A percentile compares a stretch with the other conserved stretches of the same genome.
These are phyloP conservation scores for Parmales sp. DNA, from an alignment of 108 stramenopile species.

Conservation along the genomic window DNA sequence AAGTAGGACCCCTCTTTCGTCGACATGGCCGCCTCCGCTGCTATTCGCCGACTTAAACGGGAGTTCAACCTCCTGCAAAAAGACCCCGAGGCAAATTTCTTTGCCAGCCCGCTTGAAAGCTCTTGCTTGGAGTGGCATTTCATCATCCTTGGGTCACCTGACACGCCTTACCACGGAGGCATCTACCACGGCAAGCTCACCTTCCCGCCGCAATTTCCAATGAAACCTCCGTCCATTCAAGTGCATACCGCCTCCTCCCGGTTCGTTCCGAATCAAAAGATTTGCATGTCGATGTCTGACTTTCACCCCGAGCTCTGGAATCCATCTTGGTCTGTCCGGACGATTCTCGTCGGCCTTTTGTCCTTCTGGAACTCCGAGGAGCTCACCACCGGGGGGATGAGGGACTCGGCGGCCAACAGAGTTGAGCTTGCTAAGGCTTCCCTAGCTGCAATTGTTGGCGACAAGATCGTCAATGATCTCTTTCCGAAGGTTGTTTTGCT, in stretches of 20 bases:
- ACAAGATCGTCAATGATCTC: not conserved
- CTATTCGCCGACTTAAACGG: not conserved
- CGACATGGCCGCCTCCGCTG: no score
- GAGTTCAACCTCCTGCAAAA: not conserved
- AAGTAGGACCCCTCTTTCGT: no score
- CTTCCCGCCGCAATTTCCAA: conserved; percentile 40
- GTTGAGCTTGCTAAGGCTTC: conserved; percentile 18
- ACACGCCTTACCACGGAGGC: conserved; percentile 43
- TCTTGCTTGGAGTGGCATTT: conserved; percentile 1
- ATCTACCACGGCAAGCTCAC: conserved; percentile 41
- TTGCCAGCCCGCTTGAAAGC: conserved; percentile 5
- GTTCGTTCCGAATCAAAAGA: conserved; percentile 5
- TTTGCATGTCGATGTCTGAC: conserved; percentile 39
- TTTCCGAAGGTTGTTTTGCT: not conserved
- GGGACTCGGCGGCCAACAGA: conserved; percentile 20
- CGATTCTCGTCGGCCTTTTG: conserved; percentile 42
- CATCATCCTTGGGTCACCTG: not conserved
- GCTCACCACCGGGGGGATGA: conserved; percentile 33
- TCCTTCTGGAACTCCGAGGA: conserved; percentile 41
- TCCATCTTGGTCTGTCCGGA: conserved; percentile 45
- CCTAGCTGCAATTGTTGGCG: conserved; percentile 11
- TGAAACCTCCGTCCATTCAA: conserved; percentile 39
- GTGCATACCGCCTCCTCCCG: conserved; percentile 35
- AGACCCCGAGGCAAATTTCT: not conserved
- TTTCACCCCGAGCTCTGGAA: conserved; percentile 57